Base-by-base conservation (phyloP, 176 grass and related monocot genomes). In the Chrysopogon serrulatus region DNA sequence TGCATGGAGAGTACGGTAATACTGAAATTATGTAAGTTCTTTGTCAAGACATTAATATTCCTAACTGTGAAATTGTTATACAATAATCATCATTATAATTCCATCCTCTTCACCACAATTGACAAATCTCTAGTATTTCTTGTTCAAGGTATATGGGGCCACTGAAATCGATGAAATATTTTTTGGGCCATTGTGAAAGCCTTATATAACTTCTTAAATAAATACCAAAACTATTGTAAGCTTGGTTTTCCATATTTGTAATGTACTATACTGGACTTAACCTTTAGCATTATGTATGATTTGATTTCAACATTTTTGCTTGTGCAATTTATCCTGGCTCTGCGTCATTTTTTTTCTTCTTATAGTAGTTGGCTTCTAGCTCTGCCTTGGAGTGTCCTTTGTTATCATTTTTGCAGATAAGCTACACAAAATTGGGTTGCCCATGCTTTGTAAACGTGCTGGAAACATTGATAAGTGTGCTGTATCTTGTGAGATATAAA, bases 171-270 rank as follows among this genome's bases (percentile, higher is more conserved):
- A 79, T 92, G 70, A 94, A 88, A 69, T 88, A 88, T n/a, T n/a
- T n/a, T n/a, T 51, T 78, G 89, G 90, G 72, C 87, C 71, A n/a
- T 87, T 60, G 40, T 89, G 64, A 97, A 89, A 82, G 92, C 56
- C 61, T 70, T 97, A 10, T 85, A 90, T 74, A 76, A 83, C 43
- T 94, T 97, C 62, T 90, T 86, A 79, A 77, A 89, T 62, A 94
- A 94, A 84, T 71, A 92, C 54, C 92, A 94, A 88, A 97, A 94
- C 74, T 92, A 90, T 74, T 83, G 92, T 86, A 92, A 83, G 49
- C 51, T 40, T 74, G 73, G n/a, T 64, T 75, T 66, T 26, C 27
- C 42, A 39, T 79, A 14, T 72, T n/a, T 37, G 49, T 40, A 68
- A 1, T 48, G 17, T 11, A 45, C 18, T 12, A 5, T 6, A 30